These are phyloP conservation scores for Pyrenula aspistea DNA, from an alignment of 495 filamentous ascomycete genomes.

Conservation along the genomic window DNA sequence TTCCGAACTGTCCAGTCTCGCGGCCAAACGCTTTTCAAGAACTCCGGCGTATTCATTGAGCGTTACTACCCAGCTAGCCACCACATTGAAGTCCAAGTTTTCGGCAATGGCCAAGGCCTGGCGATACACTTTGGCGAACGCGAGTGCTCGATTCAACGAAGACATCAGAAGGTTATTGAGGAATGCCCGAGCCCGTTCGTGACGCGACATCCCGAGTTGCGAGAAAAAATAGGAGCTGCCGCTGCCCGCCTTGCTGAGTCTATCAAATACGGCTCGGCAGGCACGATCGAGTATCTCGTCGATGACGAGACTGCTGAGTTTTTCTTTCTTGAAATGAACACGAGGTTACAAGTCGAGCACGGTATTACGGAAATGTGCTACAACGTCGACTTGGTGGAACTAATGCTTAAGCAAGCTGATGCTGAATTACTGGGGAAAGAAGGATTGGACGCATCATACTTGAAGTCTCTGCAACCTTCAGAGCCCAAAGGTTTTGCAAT, in stretches of 20 bases:
- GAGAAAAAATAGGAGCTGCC: conserved; percentile 33
- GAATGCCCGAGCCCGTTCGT: conserved; percentile 42
- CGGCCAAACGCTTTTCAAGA: conserved; percentile 30
- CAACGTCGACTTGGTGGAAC: conserved; percentile 43
- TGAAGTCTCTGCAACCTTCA: conserved; percentile 19
- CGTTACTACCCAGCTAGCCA: conserved; percentile 27
- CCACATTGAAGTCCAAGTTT: conserved; percentile 35
- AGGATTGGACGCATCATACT: conserved; percentile 20
- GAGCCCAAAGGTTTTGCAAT: conserved; percentile 36
- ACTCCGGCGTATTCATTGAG: conserved; percentile 33
- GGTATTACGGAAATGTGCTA: conserved; percentile 51
- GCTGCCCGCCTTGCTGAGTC: conserved; percentile 37
- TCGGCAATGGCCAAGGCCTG: conserved; percentile 29
- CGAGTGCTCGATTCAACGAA: conserved; percentile 33
- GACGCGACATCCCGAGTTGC: conserved; percentile 24
- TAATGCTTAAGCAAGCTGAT: conserved; percentile 43
- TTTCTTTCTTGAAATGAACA: conserved; percentile 63
- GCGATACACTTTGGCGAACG: conserved; percentile 30
- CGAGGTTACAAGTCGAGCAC: conserved; percentile 56
- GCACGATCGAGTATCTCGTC: conserved; percentile 54
- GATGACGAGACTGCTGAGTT: conserved; percentile 44
- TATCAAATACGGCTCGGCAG: conserved; percentile 45
- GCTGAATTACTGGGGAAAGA: conserved; percentile 24
- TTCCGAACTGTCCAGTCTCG: conserved; percentile 23
- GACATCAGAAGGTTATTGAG: conserved; percentile 47